These are phyloP conservation scores for Chenopodium quinoa DNA, from an alignment of 148 eudicot species.

Conservation along the genomic window DNA sequence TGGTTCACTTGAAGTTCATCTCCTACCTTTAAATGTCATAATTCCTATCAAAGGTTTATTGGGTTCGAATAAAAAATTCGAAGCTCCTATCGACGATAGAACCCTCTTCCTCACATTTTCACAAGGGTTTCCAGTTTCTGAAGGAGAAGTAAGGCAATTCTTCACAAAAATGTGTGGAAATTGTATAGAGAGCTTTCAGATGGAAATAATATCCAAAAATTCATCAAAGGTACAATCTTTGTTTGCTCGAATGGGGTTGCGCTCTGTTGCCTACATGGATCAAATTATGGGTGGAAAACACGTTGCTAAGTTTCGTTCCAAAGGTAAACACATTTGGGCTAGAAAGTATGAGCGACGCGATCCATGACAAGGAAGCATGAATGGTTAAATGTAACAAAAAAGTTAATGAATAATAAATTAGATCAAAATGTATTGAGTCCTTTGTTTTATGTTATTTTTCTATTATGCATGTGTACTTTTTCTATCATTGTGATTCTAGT, in stretches of 20 bases:
- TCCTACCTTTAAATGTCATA: conserved; percentile 3
- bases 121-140: conserved; percentile 37
- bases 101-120: conserved; percentile 44
- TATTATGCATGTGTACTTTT: too few species aligned
- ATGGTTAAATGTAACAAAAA: neutral
- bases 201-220: conserved; percentile 4
- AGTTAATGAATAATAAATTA: neutral
- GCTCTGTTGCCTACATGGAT: conserved; percentile 23
- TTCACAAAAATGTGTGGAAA: conserved; percentile 35
- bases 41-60: neutral
- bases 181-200: conserved; percentile 31
- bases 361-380: neutral
- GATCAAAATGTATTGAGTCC: neutral
- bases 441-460: neutral
- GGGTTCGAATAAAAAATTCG: conserved; percentile 29
- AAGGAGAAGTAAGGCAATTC: conserved; percentile 24
- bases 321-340: conserved; percentile 49
- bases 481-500: too few species aligned
- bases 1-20: conserved; percentile 24
- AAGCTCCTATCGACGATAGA: conserved; percentile 33
- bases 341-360: conserved; percentile 38
- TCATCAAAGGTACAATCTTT: conserved; percentile 20
- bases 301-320: conserved; percentile 28
- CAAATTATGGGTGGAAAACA: conserved; percentile 28
- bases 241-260: conserved; percentile 32